phyloP scores from a whole-genome alignment of 1,139 yeast genomes.

The Magnusiomyces fungicola region DNA sequence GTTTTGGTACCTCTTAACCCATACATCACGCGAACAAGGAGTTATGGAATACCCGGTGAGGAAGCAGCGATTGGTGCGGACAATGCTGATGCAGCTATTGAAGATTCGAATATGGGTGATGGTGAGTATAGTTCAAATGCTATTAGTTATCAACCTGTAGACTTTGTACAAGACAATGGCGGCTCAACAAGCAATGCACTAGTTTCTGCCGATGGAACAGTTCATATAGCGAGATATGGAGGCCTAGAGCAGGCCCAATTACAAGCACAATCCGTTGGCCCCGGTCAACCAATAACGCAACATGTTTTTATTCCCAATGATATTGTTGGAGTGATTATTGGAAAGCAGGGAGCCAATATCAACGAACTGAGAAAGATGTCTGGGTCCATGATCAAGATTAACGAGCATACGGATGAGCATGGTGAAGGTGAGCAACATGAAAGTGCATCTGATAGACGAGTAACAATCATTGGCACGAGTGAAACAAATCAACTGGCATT shows the following conservation, averaged over 20 bases:
- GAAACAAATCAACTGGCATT: constrained; percentile 42
- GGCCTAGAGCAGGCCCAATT: constrained; percentile 21
- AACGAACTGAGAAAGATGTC: constrained; percentile 71
- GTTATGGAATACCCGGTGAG: too few relatives aligned
- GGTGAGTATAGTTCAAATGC: too few relatives aligned
- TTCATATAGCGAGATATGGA: constrained; percentile 9
- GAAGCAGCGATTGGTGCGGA: too few relatives aligned
- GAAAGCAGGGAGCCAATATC: constrained; percentile 71
- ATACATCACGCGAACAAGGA: constrained; percentile 12
- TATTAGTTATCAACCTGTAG: too few relatives aligned
- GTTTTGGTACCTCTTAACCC: constrained; percentile 19
- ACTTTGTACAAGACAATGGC: too few relatives aligned
- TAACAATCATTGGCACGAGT: constrained; percentile 63
- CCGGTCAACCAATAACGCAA: constrained; percentile 25
- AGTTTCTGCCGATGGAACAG: constrained; percentile 5
- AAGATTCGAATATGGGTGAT: too few relatives aligned
- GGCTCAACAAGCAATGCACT: too few relatives aligned
- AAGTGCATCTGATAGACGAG: constrained; percentile 45
- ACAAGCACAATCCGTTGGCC: constrained; percentile 22
- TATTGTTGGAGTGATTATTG: constrained; percentile 78
- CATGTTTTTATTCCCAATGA: constrained; percentile 60
- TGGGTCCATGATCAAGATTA: constrained; percentile 51
- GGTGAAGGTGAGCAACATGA: background rate
- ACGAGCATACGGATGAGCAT: constrained; percentile 20
- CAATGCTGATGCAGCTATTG: too few relatives aligned